A percentile compares a stretch with the other conserved stretches of the same genome.
These are phyloP conservation scores for Aspergillus carlsbadensis DNA, from an alignment of 495 filamentous ascomycete species.

Conservation along the genomic window DNA sequence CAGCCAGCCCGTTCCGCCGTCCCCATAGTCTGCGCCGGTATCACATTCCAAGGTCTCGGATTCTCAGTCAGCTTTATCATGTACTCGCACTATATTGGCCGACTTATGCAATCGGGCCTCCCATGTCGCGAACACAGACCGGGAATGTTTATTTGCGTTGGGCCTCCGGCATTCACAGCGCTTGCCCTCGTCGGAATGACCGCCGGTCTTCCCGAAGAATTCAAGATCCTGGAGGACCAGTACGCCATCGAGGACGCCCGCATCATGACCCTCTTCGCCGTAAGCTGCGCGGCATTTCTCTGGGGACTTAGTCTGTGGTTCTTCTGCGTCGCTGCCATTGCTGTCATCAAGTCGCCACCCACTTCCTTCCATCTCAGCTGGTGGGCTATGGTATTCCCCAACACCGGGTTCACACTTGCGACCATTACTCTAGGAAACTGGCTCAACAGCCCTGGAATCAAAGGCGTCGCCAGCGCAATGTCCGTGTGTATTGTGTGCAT, in stretches of 20 bases:
- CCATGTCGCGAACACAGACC: constrained; percentile 49
- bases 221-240: constrained; percentile 30
- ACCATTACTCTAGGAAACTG: constrained; percentile 45
- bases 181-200: constrained; percentile 67
- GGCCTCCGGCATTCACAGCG: constrained; percentile 66
- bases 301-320: constrained; percentile 75
- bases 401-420: constrained; percentile 47
- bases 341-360: constrained; percentile 53
- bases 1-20: constrained; percentile 39
- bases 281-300: constrained; percentile 58
- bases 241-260: constrained; percentile 30
- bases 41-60: constrained; percentile 48
- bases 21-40: constrained; percentile 44
- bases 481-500: constrained; percentile 54
- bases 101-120: constrained; percentile 60
- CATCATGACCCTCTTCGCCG: constrained; percentile 48
- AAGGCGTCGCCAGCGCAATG: constrained; percentile 38
- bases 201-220: constrained; percentile 39
- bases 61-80: constrained; percentile 47
- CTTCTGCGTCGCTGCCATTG: constrained; percentile 58
- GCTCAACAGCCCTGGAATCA: constrained; percentile 38
- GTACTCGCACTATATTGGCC: constrained; percentile 54
- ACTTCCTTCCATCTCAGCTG: constrained; percentile 46
- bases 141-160: constrained; percentile 73
- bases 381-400: constrained; percentile 54